These are phyloP conservation scores for Gryganskiella cystojenkinii DNA, from an alignment of 192 early-diverging fungal genomes.

Conservation along the genomic window DNA sequence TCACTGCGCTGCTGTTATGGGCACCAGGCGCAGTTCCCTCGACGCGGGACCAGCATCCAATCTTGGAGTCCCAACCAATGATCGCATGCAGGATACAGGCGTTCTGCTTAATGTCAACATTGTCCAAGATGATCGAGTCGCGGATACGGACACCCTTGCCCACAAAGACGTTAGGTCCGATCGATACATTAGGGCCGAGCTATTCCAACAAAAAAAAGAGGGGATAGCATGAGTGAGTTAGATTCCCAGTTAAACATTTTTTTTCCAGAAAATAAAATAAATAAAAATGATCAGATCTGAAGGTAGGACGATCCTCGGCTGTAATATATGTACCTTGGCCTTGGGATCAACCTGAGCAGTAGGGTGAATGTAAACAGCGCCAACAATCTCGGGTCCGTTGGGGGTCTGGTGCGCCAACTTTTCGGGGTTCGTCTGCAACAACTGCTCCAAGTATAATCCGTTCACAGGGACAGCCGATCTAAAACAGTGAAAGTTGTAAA, in stretches of 20 bases:
- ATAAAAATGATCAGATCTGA: no score
- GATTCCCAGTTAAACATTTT: no score
- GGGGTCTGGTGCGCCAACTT: constrained; percentile 65
- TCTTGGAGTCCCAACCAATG: constrained; percentile 93
- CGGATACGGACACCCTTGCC: constrained; percentile 94
- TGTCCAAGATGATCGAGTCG: constrained; percentile 94
- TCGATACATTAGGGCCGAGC: constrained; percentile 96
- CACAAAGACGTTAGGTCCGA: constrained; percentile 89
- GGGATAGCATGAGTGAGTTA: background rate
- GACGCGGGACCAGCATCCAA: constrained; percentile 94
- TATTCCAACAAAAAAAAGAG: constrained; percentile 18
- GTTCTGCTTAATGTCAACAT: constrained; percentile 91
- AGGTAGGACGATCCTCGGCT: no score
- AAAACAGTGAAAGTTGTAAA: background rate
- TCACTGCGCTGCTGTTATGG: constrained; percentile 82
- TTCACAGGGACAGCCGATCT: constrained; percentile 95
- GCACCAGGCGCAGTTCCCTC: constrained; percentile 82
- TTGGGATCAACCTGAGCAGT: constrained; percentile 92
- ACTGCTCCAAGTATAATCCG: constrained; percentile 90
- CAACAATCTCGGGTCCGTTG: constrained; percentile 81
- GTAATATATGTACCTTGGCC: constrained; percentile 69
- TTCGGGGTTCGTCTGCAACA: constrained; percentile 69
- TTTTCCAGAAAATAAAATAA: no score
- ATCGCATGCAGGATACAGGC: constrained; percentile 89
- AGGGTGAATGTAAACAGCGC: constrained; percentile 95